A percentile compares a stretch with the other conserved stretches of the same genome.
Evolutionary conservation across 805 yeast genomes (phyloP).

Genomic region (Metschnikowia amazonensis): DNA sequence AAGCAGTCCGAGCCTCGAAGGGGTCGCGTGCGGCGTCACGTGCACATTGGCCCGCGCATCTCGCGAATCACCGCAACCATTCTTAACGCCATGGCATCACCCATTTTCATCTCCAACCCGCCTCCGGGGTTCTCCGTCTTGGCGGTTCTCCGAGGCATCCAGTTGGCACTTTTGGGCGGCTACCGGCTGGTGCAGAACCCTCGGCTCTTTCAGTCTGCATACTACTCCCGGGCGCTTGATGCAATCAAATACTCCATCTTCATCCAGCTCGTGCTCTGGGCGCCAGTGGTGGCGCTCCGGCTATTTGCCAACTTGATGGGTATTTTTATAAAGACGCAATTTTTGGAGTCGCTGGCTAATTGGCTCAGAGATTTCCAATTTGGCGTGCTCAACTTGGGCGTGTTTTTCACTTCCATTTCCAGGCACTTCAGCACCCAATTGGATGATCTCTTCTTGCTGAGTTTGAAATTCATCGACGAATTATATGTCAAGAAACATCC

Average conservation of each 20-base stretch:
- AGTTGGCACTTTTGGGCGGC: conserved; percentile 48
- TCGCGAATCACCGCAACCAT: neutral
- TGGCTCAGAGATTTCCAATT: conserved; percentile 29
- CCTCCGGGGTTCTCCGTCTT: conserved; percentile 49
- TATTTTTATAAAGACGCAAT: conserved; percentile 5
- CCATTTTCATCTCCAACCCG: conserved; percentile 54
- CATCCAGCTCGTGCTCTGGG: conserved; percentile 31
- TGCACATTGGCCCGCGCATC: neutral
- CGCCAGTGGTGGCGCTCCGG: conserved; percentile 19
- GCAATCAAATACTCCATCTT: conserved; percentile 36
- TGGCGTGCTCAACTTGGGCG: conserved; percentile 38
- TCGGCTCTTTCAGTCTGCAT: conserved; percentile 22
- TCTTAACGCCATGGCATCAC: conserved; percentile 48
- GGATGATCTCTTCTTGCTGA: conserved; percentile 37
- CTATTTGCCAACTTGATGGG: conserved; percentile 9
- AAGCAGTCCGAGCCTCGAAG: too few species aligned
- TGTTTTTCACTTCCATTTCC: conserved; percentile 35
- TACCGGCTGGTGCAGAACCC: conserved; percentile 47
- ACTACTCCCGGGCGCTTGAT: conserved; percentile 32
- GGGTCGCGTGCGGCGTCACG: too few species aligned
- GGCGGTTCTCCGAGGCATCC: conserved; percentile 51
- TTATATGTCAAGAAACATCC: conserved; percentile 34
- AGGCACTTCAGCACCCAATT: conserved; percentile 35
- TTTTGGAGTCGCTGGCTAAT: conserved; percentile 10
- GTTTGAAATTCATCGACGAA: conserved; percentile 38